Evolutionary conservation across 257 asterid species (phyloP).

Genomic region (Solanum paucissectum): DNA sequence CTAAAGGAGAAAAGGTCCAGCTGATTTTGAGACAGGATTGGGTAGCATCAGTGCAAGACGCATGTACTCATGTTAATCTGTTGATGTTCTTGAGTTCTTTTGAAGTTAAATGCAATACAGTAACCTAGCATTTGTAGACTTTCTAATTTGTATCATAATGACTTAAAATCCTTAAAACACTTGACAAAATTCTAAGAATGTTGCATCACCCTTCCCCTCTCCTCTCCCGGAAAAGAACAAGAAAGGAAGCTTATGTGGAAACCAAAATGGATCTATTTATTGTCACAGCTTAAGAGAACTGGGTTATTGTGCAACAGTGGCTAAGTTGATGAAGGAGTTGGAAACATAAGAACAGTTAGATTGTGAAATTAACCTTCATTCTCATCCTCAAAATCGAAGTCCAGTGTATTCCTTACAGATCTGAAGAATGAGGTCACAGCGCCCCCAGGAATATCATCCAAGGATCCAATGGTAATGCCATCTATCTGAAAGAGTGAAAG

Average conservation of each 20-base stretch:
- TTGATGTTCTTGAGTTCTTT: neutral
- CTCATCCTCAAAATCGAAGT: conserved; percentile 86
- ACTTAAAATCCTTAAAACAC: neutral
- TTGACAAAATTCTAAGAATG: neutral
- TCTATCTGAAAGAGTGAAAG: conserved; percentile 47
- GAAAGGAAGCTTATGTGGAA: neutral
- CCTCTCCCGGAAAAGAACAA: neutral
- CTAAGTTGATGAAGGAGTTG: neutral
- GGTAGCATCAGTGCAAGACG: neutral
- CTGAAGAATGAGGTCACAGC: conserved; percentile 65
- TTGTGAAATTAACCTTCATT: conserved; percentile 65
- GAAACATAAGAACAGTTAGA: neutral
- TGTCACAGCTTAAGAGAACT: neutral
- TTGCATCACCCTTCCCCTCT: neutral
- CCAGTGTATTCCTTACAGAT: conserved; percentile 71
- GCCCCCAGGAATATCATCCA: conserved; percentile 93
- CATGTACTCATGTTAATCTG: neutral
- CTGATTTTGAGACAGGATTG: neutral
- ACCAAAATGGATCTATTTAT: neutral
- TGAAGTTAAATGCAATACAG: neutral
- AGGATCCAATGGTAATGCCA: conserved; percentile 59
- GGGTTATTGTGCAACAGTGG: neutral
- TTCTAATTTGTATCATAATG: neutral
- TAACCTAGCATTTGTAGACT: neutral
- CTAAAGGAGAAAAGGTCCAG: neutral